Evolutionary conservation across 2,329 filamentous ascomycete genomes (phyloP), one percentile per base, ranked within the genome.

Genomic region (Ophiostoma pallidulum): DNA sequence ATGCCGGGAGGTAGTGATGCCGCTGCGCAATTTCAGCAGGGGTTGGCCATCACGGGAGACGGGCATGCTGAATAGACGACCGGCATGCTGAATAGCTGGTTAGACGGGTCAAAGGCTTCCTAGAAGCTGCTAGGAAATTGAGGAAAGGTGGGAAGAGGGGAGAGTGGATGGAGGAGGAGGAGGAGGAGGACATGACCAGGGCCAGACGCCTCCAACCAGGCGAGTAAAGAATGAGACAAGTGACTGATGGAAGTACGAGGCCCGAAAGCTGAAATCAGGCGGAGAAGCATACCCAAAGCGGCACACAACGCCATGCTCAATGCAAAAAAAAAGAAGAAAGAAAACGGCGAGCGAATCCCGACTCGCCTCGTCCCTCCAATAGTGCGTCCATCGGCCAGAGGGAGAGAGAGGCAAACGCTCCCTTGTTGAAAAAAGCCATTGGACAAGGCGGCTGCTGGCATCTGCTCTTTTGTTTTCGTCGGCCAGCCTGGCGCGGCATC

Each of bases 31-130:
- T n/a, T n/a, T n/a, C n/a, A n/a, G n/a, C n/a, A n/a, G n/a, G n/a
- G n/a, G n/a, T n/a, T n/a, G n/a, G n/a, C n/a, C n/a, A n/a, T n/a
- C 22, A 45, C 37, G 35, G 37, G 41, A 14, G 31, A 22, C 38
- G 19, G 32, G 18, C 16, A 26, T 51, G 42, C 39, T 38, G 28
- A 48, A 48, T 44, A 45, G 16, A 32, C n/a, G 28, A 43, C 26
- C 28, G 45, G 35, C 40, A 44, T 50, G 48, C 7, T 36, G 35
- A 38, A 16, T 24, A 6, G 4, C n/a, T n/a, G n/a, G n/a, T n/a
- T n/a, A n/a, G n/a, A n/a, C n/a, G n/a, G n/a, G n/a, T n/a, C n/a
- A n/a, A n/a, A n/a, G n/a, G n/a, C n/a, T 4, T 16, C 18, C 10
- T 9, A 12, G 16, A n/a, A n/a, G n/a, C 16, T 18, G 13, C 16